phyloP scores from a whole-genome alignment of 2,329 filamentous ascomycete species.

The Massarina eburnea region DNA sequence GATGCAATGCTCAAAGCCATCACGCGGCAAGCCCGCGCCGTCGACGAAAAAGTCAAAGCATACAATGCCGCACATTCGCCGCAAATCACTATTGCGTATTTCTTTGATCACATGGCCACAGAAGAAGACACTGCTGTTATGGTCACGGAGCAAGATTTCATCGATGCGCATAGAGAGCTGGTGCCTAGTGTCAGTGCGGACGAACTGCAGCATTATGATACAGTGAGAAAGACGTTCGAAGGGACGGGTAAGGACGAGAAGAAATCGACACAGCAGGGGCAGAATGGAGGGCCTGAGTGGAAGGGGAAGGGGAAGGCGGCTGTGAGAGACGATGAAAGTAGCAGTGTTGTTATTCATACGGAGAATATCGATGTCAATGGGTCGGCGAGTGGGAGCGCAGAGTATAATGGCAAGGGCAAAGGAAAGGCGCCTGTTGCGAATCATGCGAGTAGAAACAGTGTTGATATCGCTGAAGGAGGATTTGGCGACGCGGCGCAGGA shows the following conservation, averaged over 20 bases:
- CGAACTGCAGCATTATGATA: constrained; percentile 87
- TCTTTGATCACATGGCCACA: constrained; percentile 89
- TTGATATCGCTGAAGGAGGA: constrained; percentile 38
- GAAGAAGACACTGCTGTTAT: constrained; percentile 81
- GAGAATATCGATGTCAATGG: constrained; percentile 41
- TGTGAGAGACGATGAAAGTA: constrained; percentile 37
- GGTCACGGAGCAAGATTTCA: constrained; percentile 87
- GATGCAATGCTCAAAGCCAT: constrained; percentile 99
- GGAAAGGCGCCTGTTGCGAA: constrained; percentile 36
- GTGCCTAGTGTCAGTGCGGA: constrained; percentile 93
- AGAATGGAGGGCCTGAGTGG: constrained; percentile 2
- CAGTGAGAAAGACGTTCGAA: constrained; percentile 81
- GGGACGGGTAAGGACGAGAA: constrained; percentile 55
- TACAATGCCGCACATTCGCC: constrained; percentile 57
- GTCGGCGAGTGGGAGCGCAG: constrained; percentile 10
- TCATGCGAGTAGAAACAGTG: constrained; percentile 36
- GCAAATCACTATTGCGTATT: constrained; percentile 82
- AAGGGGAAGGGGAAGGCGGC: constrained; percentile 36
- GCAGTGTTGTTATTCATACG: constrained; percentile 45
- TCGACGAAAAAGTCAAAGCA: constrained; percentile 78
- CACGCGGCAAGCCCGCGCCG: constrained; percentile 79
- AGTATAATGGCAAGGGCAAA: constrained; percentile 30
- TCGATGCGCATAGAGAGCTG: constrained; percentile 77
- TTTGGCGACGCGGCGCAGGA: constrained; percentile 43
- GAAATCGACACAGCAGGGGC: constrained; percentile 40